Base-by-base conservation (phyloP, 2,329 filamentous ascomycete species). In the Coniosporium tulheliwenetii region DNA sequence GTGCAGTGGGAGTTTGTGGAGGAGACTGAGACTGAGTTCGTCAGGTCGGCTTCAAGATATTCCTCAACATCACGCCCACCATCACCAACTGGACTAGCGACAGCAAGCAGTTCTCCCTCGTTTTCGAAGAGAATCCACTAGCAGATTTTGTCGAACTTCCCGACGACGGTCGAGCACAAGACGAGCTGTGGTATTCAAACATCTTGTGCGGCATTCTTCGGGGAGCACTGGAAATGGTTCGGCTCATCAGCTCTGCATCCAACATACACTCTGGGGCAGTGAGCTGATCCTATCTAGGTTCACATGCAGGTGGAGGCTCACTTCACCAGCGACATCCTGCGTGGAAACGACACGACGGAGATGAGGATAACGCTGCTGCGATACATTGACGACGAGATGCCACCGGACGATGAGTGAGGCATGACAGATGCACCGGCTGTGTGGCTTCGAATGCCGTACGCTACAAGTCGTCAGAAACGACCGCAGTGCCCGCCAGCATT, bases 261-360 rank as follows among this genome's bases (percentile, higher is more conserved):
- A 16, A 10, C 8, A 8, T 26, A 10, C 4, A 30, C 29, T 36
- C 16, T 39, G 36, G 14, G 15, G 7, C 5, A 33, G 30, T 39
- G 30, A 33, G 13, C 32, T 33, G 32, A 33, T 8, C 10, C 32
- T 30, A 29, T 26, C 13, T 31, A 79, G 77, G 76, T 81, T 15
- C 89, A 96, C 72, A 94, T 96, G 85, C 91, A 96, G 62, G 86
- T 96, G 3, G 89, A 98, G 58, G 85, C 85, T 37, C 87, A 93
- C 57, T 98, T 96, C 58, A 82, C 93, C 54, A 95, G 85, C 59
- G 91, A 98, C 59, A 74, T 94, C 30, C 68, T 98, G 44, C 77
- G 86, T 42, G 91, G 91, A 2, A 89, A 95, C 54, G 91, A 98
- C 58, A 89, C 84, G 13, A 98, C 91, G 1, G 91, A 98, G 68